phyloP scores from a whole-genome alignment of 805 yeast species.

The Saccharomycopsis sp. region DNA sequence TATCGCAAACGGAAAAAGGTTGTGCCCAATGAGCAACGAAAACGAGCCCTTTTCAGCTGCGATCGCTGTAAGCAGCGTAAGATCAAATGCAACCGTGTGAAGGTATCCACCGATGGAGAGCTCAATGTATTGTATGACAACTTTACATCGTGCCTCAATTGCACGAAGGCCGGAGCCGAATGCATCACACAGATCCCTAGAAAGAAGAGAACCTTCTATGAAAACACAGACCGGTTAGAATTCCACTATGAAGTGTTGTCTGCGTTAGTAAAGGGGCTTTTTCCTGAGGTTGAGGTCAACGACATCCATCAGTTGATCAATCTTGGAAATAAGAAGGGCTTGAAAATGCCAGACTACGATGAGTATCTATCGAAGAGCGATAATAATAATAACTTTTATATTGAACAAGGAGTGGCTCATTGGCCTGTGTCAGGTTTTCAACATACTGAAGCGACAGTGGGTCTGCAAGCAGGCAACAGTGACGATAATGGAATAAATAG shows the following conservation, averaged over 20 bases:
- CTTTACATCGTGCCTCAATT: conserved; percentile 14
- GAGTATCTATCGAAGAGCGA: neutral
- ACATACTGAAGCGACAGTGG: too few relatives aligned
- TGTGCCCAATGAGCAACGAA: conserved; percentile 15
- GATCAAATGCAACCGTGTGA: conserved; percentile 16
- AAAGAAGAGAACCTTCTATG: conserved; percentile 7
- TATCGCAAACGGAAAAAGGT: conserved; percentile 10
- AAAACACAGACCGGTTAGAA: conserved; percentile 3
- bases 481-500: too few relatives aligned
- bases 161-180: conserved; percentile 11
- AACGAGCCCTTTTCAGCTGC: conserved; percentile 17
- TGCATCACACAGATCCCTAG: conserved; percentile 16
- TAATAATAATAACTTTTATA: neutral
- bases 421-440: too few relatives aligned
- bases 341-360: conserved; percentile 9
- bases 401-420: neutral
- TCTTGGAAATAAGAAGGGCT: conserved; percentile 1
- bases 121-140: conserved; percentile 11
- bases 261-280: conserved; percentile 8
- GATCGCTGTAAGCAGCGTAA: conserved; percentile 18
- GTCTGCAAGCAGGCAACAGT: neutral
- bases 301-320: conserved; percentile 5
- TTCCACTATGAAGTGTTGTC: conserved; percentile 12
- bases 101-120: conserved; percentile 2
- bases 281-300: conserved; percentile 10